A percentile compares a stretch with the other conserved stretches of the same genome.
Evolutionary conservation across 2,329 filamentous ascomycete genomes (phyloP).

Genomic region (Mycosphaerella sp.): DNA sequence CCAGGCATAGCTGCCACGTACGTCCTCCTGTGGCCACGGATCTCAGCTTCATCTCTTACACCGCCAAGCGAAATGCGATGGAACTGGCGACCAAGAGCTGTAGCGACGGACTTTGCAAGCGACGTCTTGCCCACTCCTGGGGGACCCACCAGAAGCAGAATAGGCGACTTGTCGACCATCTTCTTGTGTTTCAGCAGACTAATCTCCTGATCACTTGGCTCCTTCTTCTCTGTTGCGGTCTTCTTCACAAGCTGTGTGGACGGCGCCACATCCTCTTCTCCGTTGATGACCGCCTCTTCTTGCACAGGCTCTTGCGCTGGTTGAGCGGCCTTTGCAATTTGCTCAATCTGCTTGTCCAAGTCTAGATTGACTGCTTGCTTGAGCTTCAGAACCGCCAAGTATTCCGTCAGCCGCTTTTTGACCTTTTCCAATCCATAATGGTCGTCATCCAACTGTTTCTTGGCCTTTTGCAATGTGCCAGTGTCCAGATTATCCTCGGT

Average conservation of each 20-base stretch:
- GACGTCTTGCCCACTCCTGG: conserved; percentile 96
- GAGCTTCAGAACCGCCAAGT: conserved; percentile 88
- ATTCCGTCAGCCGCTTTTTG: conserved; percentile 93
- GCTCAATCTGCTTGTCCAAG: conserved; percentile 68
- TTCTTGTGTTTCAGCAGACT: conserved; percentile 72
- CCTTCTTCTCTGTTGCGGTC: conserved; percentile 34
- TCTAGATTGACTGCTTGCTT: conserved; percentile 87
- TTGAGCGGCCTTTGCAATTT: conserved; percentile 43
- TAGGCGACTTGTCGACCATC: conserved; percentile 91
- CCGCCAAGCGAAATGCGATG: conserved; percentile 95
- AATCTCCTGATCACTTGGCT: conserved; percentile 53
- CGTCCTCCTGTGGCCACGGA: conserved; percentile 86
- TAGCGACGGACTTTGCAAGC: conserved; percentile 85
- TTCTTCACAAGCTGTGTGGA: conserved; percentile 32
- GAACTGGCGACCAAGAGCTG: conserved; percentile 88
- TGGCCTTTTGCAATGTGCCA: conserved; percentile 69
- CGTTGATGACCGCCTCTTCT: conserved; percentile 38
- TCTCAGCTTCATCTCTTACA: conserved; percentile 93
- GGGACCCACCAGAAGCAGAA: conserved; percentile 85
- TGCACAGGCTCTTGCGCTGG: conserved; percentile 37
- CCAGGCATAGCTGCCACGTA: conserved; percentile 99
- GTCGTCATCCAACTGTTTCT: conserved; percentile 88
- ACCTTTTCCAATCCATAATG: conserved; percentile 96
- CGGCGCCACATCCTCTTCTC: conserved; percentile 52
- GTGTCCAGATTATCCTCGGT: conserved; percentile 82